These are phyloP conservation scores for Phyllosticta capitalensis DNA, from an alignment of 2,329 filamentous ascomycete genomes.

Conservation along the genomic window DNA sequence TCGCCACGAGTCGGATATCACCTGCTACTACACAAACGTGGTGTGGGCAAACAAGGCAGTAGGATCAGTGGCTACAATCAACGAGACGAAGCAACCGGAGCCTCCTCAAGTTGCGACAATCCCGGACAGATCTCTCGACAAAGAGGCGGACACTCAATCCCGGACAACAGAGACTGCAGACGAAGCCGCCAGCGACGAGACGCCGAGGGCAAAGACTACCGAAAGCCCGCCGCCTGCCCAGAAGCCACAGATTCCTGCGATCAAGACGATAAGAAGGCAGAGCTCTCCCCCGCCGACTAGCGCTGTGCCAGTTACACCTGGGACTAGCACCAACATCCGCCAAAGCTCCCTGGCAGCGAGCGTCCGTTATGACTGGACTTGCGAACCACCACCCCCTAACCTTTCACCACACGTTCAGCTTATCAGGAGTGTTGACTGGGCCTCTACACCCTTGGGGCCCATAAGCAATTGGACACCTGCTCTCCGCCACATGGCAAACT, in stretches of 20 bases:
- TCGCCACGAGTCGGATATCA: background rate
- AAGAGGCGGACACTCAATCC: background rate
- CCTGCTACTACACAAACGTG: conserved; percentile 6
- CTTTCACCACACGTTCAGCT: conserved; percentile 62
- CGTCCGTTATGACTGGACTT: conserved; percentile 11
- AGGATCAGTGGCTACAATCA: background rate
- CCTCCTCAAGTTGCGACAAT: background rate
- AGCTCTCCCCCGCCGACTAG: conserved; percentile 2
- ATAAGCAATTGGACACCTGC: conserved; percentile 61
- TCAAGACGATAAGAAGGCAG: background rate
- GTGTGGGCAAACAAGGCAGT: conserved; percentile 2
- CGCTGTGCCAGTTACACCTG: conserved; percentile 2
- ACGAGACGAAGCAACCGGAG: background rate
- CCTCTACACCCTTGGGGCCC: conserved; percentile 58
- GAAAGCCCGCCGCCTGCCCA: background rate
- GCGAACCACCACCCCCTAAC: conserved; percentile 11
- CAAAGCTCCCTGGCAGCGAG: background rate
- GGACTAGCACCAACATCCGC: conserved; percentile 3
- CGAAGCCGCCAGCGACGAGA: background rate
- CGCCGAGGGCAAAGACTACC: background rate
- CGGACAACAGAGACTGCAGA: background rate
- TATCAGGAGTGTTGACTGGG: conserved; percentile 62
- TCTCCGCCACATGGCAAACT: conserved; percentile 63
- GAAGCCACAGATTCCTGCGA: background rate
- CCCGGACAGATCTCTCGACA: background rate